Percentiles rank a stretch among this genome's conserved stretches.
Conservation (phyloP, 345 rosid species). For the Noccaea caerulescens region DNA sequence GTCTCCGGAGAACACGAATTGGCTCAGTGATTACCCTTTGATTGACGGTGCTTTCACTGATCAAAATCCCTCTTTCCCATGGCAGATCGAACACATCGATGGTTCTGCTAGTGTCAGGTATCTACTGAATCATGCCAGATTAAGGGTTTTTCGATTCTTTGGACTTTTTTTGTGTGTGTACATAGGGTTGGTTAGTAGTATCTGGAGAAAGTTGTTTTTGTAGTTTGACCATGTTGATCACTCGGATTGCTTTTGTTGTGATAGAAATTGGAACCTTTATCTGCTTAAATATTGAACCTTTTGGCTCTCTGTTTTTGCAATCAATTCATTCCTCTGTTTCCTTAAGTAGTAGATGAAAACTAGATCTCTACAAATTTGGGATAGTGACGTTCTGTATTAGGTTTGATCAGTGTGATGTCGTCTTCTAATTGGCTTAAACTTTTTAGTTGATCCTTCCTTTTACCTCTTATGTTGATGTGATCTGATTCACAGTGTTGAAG, state of each 20-base stretch:
- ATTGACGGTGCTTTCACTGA: conserved; percentile 65
- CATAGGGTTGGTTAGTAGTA: neutral
- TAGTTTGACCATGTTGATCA: neutral
- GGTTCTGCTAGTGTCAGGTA: conserved; percentile 70
- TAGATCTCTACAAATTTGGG: conserved; percentile 6
- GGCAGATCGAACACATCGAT: conserved; percentile 60
- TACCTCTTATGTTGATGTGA: conserved; percentile 20
- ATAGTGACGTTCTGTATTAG: neutral
- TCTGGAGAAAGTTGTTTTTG: neutral
- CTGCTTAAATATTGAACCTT: neutral
- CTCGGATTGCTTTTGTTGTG: neutral
- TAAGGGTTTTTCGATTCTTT: neutral
- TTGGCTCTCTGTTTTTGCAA: neutral
- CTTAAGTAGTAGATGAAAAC: neutral
- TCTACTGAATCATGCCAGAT: neutral
- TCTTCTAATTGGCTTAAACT: neutral
- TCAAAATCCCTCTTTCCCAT: conserved; percentile 48
- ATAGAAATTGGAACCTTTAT: neutral
- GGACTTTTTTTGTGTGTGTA: conserved; percentile 10
- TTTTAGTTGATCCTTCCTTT: neutral
- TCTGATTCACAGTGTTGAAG: conserved; percentile 58
- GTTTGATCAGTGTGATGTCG: conserved; percentile 8
- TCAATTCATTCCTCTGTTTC: conserved; percentile 2
- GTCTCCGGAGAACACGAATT: conserved; percentile 70
- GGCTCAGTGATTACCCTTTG: conserved; percentile 65